Evolutionary conservation across 1,284 basidiomycete genomes (phyloP).

Genomic region (Abortiporus biennis): DNA sequence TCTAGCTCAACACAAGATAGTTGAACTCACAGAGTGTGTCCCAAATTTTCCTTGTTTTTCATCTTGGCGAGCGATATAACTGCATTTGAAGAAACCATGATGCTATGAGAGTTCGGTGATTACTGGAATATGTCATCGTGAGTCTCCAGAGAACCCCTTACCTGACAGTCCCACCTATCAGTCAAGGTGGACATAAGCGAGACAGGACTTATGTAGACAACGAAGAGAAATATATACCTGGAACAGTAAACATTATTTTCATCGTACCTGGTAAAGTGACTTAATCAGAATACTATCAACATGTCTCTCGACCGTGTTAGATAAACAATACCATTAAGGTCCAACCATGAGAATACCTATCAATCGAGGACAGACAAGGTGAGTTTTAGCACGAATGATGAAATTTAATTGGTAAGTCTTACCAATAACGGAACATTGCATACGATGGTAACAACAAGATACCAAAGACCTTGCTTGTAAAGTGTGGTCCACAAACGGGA

Average conservation of each 20-base stretch:
- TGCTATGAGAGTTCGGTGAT: no score
- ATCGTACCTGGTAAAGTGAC: constrained; percentile 5
- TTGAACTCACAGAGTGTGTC: no score
- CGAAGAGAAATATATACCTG: constrained; percentile 1
- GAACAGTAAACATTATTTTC: constrained; percentile 9
- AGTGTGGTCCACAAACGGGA: constrained; percentile 6
- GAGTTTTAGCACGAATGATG: background rate
- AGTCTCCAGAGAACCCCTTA: background rate
- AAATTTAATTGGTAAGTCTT: background rate
- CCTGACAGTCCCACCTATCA: background rate
- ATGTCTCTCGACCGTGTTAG: background rate
- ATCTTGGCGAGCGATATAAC: constrained; percentile 5
- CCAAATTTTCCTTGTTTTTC: background rate
- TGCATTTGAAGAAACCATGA: constrained; percentile 9
- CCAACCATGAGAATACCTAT: constrained; percentile 8
- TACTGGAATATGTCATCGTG: background rate
- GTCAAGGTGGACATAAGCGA: background rate
- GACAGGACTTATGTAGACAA: background rate
- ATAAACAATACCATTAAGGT: constrained; percentile 5
- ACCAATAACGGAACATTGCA: constrained; percentile 7
- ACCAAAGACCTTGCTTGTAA: constrained; percentile 6
- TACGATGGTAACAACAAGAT: constrained; percentile 2
- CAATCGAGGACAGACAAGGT: background rate
- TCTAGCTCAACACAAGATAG: no score
- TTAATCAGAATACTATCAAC: background rate